Conservation (phyloP, 1,284 basidiomycete genomes). For the Trichosporon asahii region DNA sequence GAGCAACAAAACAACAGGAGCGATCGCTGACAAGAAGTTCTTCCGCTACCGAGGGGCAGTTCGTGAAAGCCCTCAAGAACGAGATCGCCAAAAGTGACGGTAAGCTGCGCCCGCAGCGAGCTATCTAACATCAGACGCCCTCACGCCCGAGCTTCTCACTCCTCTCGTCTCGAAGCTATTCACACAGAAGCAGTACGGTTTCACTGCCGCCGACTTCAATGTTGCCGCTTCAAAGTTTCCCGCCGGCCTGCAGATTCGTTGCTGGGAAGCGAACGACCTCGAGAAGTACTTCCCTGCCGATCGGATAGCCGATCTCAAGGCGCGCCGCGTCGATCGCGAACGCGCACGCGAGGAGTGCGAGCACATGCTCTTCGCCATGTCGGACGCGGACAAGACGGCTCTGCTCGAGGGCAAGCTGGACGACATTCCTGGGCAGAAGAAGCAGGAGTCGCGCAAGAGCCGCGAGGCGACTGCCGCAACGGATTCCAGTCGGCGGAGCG, state of each 20-base stretch:
- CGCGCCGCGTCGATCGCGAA: conserved; percentile 28
- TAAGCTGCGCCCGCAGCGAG: background rate
- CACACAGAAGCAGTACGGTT: conserved; percentile 38
- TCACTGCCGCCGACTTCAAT: conserved; percentile 36
- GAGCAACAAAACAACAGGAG: conserved; percentile 1
- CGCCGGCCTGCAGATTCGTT: conserved; percentile 37
- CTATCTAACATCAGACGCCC: conserved; percentile 20
- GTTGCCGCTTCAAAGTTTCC: conserved; percentile 31
- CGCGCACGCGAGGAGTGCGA: conserved; percentile 34
- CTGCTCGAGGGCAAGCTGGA: conserved; percentile 32
- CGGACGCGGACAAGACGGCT: conserved; percentile 36
- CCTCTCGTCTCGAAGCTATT: conserved; percentile 36
- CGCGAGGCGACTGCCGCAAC: conserved; percentile 34
- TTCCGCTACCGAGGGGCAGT: conserved; percentile 28
- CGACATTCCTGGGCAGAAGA: conserved; percentile 16
- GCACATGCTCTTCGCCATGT: conserved; percentile 29
- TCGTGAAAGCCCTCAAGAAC: conserved; percentile 38
- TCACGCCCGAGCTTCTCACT: conserved; percentile 27
- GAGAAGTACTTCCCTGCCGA: conserved; percentile 34
- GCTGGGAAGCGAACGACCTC: conserved; percentile 42
- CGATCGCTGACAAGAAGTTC: conserved; percentile 20
- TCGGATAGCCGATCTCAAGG: conserved; percentile 22
- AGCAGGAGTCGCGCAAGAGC: conserved; percentile 22
- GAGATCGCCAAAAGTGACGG: conserved; percentile 28
- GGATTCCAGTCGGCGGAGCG: conserved; percentile 29